Conservation (phyloP, 2,329 filamentous ascomycete genomes). For the Zasmidium cellare region DNA sequence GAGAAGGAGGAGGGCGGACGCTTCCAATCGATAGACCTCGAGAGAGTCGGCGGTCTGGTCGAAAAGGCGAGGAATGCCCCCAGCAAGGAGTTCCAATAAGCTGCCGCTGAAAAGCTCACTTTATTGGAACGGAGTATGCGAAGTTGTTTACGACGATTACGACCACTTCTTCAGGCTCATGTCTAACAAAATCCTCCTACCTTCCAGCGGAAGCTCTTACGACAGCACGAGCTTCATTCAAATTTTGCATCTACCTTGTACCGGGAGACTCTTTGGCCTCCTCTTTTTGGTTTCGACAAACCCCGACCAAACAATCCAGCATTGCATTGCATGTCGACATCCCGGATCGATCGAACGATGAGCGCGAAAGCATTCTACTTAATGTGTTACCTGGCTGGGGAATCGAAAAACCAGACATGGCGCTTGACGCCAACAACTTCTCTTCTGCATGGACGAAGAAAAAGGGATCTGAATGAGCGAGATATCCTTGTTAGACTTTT, state of each 20-base stretch:
- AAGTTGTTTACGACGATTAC: conserved; percentile 26
- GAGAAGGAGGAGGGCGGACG: conserved; percentile 72
- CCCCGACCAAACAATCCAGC: not conserved
- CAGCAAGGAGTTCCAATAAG: conserved; percentile 15
- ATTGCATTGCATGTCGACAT: not conserved
- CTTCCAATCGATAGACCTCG: conserved; percentile 93
- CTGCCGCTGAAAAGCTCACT: not conserved
- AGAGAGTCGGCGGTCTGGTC: conserved; percentile 89
- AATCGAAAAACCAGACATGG: not conserved
- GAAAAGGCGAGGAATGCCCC: conserved; percentile 63
- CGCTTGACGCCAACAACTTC: not conserved
- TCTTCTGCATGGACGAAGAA: not conserved
- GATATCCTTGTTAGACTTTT: not conserved
- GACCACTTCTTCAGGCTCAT: conserved; percentile 20
- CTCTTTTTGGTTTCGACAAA: conserved; percentile 7
- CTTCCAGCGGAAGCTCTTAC: conserved; percentile 10
- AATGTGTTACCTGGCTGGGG: conserved; percentile 19
- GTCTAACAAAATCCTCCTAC: conserved; percentile 14
- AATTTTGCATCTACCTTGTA: conserved; percentile 16
- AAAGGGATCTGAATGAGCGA: conserved; percentile 4
- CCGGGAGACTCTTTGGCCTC: too few species aligned
- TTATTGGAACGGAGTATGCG: conserved; percentile 10
- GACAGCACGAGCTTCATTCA: conserved; percentile 19
- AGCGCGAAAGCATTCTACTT: conserved; percentile 10
- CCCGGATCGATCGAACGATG: not conserved